Evolutionary conservation across 2,329 filamentous ascomycete species (phyloP).

Genomic region (Colletotrichum brevisporum): DNA sequence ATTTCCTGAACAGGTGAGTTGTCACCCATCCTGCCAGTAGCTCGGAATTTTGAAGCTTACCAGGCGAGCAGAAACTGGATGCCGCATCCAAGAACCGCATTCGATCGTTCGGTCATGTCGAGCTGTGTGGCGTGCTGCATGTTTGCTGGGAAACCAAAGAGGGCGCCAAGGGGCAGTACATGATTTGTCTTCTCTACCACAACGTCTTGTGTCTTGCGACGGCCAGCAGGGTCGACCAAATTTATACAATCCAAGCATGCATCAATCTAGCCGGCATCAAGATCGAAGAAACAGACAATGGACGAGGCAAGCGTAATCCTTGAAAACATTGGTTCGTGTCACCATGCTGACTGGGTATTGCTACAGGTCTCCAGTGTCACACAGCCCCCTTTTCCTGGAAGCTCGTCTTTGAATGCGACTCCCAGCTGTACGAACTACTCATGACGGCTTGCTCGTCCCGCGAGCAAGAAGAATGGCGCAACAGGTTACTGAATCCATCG

Average conservation of each 20-base stretch:
- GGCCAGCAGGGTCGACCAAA: conserved; percentile 72
- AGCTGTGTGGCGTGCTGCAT: conserved; percentile 86
- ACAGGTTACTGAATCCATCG: conserved; percentile 69
- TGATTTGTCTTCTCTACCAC: conserved; percentile 88
- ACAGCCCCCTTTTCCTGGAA: conserved; percentile 94
- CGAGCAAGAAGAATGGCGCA: conserved; percentile 87
- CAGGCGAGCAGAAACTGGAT: conserved; percentile 60
- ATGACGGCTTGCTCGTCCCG: conserved; percentile 86
- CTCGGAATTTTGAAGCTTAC: not conserved
- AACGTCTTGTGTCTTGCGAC: conserved; percentile 84
- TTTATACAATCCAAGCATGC: conserved; percentile 82
- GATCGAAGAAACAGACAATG: conserved; percentile 82
- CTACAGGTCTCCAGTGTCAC: conserved; percentile 86
- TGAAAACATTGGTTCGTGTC: no score
- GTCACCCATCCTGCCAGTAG: not conserved
- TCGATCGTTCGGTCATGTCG: conserved; percentile 83
- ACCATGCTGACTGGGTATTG: conserved; percentile 40
- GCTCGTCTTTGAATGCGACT: conserved; percentile 82
- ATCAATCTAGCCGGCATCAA: conserved; percentile 76
- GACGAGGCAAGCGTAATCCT: conserved; percentile 69
- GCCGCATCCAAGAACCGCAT: conserved; percentile 75
- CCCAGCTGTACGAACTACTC: conserved; percentile 86
- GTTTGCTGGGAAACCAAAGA: conserved; percentile 83
- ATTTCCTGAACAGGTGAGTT: conserved; percentile 78
- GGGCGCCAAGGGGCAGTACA: conserved; percentile 81